Evolutionary conservation across 805 yeast genomes (phyloP).

Genomic region (Cyberlindnera xylosilytica): DNA sequence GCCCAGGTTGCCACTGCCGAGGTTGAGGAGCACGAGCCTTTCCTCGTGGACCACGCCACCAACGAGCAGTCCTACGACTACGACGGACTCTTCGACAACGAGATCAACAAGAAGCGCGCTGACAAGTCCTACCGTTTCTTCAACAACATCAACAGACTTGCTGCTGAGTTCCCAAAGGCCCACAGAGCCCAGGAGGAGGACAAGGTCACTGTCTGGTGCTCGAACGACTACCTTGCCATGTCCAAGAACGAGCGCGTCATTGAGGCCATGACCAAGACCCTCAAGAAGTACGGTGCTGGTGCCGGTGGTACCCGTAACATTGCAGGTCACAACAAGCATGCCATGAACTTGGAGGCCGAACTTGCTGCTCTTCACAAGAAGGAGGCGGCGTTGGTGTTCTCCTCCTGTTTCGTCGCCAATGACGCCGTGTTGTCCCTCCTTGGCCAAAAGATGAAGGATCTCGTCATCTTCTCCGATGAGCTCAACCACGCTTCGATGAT

Average conservation of each 20-base stretch:
- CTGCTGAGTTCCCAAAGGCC: conserved; percentile 90
- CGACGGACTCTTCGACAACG: conserved; percentile 62
- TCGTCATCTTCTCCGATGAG: conserved; percentile 90
- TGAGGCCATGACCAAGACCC: conserved; percentile 70
- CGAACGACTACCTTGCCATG: conserved; percentile 96
- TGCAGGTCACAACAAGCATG: conserved; percentile 93
- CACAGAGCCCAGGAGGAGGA: conserved; percentile 73
- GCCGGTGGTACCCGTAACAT: conserved; percentile 99
- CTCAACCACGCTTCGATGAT: conserved; percentile 98
- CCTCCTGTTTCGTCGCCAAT: conserved; percentile 95
- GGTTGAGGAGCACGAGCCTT: conserved; percentile 23
- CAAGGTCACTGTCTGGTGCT: conserved; percentile 98
- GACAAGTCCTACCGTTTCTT: conserved; percentile 95
- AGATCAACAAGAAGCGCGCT: conserved; percentile 67
- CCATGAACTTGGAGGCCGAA: conserved; percentile 83
- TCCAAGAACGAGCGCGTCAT: conserved; percentile 76
- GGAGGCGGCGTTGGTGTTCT: conserved; percentile 91
- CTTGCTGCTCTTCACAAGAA: conserved; percentile 89
- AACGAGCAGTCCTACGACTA: conserved; percentile 64
- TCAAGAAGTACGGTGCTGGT: conserved; percentile 93
- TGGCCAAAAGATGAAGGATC: conserved; percentile 85
- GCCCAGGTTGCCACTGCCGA: conserved; percentile 29
- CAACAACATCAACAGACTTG: conserved; percentile 95
- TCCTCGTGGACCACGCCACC: conserved; percentile 34
- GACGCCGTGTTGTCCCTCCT: conserved; percentile 90